phyloP scores from a whole-genome alignment of 805 yeast genomes.

The Blastobotrys robertii region DNA sequence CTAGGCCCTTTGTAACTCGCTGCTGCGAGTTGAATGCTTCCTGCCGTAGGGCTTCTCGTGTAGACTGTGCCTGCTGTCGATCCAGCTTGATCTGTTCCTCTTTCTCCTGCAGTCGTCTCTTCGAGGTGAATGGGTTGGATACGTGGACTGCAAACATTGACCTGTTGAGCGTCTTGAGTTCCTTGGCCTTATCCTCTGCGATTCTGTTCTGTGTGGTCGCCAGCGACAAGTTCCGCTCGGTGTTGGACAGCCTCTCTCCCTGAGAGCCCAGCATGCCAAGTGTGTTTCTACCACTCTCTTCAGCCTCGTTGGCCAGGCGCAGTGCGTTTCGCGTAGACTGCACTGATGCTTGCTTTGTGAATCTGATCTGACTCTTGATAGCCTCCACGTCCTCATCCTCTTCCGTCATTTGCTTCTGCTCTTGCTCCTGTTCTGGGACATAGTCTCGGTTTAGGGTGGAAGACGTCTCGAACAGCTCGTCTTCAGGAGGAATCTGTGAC shows the following conservation, averaged over 20 bases:
- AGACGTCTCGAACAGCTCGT: slow-evolving; percentile 22
- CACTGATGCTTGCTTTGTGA: slow-evolving; percentile 78
- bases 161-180: slow-evolving; percentile 69
- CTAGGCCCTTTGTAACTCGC: slow-evolving; percentile 48
- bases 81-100: slow-evolving; percentile 60
- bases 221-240: slow-evolving; percentile 66
- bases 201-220: slow-evolving; percentile 74
- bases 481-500: slow-evolving; percentile 11
- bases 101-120: slow-evolving; percentile 59
- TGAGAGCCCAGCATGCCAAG: slow-evolving; percentile 92
- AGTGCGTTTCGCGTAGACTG: slow-evolving; percentile 79
- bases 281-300: slow-evolving; percentile 67
- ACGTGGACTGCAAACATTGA: slow-evolving; percentile 74
- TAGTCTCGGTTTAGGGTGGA: slow-evolving; percentile 15
- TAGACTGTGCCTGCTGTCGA: slow-evolving; percentile 50
- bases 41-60: slow-evolving; percentile 50
- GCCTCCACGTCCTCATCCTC: slow-evolving; percentile 88
- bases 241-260: slow-evolving; percentile 70
- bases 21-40: slow-evolving; percentile 56
- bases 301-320: slow-evolving; percentile 61
- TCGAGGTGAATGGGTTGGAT: slow-evolving; percentile 80
- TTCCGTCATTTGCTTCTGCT: slow-evolving; percentile 11
- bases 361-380: slow-evolving; percentile 71
- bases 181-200: slow-evolving; percentile 74
- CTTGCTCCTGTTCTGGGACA: slow-evolving; percentile 9